phyloP scores from a whole-genome alignment of 768 basidiomycete species.

The Boletus bicolor region DNA sequence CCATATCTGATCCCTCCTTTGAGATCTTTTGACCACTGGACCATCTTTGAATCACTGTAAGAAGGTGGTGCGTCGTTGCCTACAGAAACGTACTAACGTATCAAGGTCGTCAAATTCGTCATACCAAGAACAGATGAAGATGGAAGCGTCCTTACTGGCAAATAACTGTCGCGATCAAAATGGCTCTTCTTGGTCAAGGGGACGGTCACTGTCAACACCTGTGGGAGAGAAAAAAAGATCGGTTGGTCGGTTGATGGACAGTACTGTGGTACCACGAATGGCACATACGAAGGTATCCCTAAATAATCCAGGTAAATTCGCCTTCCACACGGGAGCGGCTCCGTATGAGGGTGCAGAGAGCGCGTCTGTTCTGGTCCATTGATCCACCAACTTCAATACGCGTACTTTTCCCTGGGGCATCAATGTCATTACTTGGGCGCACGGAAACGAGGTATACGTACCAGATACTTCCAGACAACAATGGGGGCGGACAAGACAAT shows the following conservation, averaged over 20 bases:
- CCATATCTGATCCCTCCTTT: constrained; percentile 31
- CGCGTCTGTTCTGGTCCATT: constrained; percentile 42
- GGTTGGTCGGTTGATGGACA: neutral
- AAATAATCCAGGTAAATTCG: constrained; percentile 40
- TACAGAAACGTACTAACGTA: constrained; percentile 37
- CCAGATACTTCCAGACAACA: constrained; percentile 45
- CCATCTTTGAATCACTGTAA: constrained; percentile 27
- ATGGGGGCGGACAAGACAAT: constrained; percentile 42
- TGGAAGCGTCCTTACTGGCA: constrained; percentile 36
- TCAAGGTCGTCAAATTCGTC: neutral
- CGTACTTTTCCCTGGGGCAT: constrained; percentile 40
- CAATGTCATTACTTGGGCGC: neutral
- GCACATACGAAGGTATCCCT: constrained; percentile 35
- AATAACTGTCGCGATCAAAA: constrained; percentile 42
- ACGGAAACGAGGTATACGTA: constrained; percentile 20
- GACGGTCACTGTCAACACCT: constrained; percentile 41
- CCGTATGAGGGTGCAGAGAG: constrained; percentile 23
- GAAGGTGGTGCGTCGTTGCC: constrained; percentile 34
- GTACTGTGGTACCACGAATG: neutral
- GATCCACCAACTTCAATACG: constrained; percentile 35
- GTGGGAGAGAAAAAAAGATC: neutral
- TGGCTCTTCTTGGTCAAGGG: constrained; percentile 30
- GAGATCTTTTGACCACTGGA: constrained; percentile 26
- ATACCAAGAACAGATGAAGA: neutral
- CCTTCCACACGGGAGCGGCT: constrained; percentile 40